These are phyloP conservation scores for Termitomyces titanicus DNA, from an alignment of 768 basidiomycete genomes.

Conservation along the genomic window DNA sequence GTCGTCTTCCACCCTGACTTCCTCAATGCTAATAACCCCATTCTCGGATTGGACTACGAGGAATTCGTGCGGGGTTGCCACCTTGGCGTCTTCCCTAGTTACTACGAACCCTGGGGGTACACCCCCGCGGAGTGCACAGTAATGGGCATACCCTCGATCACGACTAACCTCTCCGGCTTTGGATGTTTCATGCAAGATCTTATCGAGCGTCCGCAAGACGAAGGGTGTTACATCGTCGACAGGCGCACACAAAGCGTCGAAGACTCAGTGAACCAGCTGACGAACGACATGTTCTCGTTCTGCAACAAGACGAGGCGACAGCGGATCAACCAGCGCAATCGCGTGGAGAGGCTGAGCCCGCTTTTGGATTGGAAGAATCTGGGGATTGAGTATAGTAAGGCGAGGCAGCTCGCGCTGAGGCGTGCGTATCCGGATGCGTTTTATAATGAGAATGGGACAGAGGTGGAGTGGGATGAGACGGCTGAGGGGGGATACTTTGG, in stretches of 20 bases:
- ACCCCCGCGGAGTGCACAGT: slow-evolving; percentile 99
- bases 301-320: slow-evolving; percentile 86
- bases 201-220: slow-evolving; percentile 90
- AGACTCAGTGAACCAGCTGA: slow-evolving; percentile 84
- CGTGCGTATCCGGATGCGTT: slow-evolving; percentile 96
- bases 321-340: slow-evolving; percentile 97
- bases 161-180: slow-evolving; percentile 97
- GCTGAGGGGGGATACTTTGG: slow-evolving; percentile 36
- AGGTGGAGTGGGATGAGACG: slow-evolving; percentile 36
- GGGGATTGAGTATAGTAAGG: slow-evolving; percentile 96
- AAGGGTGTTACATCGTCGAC: slow-evolving; percentile 97
- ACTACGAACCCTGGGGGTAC: slow-evolving; percentile 96
- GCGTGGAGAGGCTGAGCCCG: slow-evolving; percentile 91
- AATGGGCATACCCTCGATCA: slow-evolving; percentile 97
- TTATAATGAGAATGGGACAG: slow-evolving; percentile 40
- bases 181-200: slow-evolving; percentile 99
- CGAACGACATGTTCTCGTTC: slow-evolving; percentile 73
- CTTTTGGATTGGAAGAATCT: slow-evolving; percentile 98
- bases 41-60: slow-evolving; percentile 95
- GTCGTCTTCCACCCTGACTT: slow-evolving; percentile 99
- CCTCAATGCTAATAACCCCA: slow-evolving; percentile 96
- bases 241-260: slow-evolving; percentile 86
- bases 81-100: slow-evolving; percentile 96
- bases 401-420: slow-evolving; percentile 85
- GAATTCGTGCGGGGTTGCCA: slow-evolving; percentile 99